Evolutionary conservation across 441 rosid species (phyloP).

Genomic region (Euphorbia celastroides): DNA sequence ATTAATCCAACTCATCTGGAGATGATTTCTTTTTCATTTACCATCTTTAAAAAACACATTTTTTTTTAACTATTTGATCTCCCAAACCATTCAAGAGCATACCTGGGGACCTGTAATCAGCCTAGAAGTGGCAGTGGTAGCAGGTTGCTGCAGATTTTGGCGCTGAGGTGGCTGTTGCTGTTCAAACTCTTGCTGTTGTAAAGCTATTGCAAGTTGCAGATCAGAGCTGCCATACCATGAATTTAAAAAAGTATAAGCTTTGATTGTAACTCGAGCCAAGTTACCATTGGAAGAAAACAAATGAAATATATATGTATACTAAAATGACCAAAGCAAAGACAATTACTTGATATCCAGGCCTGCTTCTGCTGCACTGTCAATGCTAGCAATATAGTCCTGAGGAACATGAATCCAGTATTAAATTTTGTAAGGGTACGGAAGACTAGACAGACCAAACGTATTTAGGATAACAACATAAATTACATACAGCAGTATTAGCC

Average conservation of each 20-base stretch:
- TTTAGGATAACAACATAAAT: slow-evolving; percentile 10
- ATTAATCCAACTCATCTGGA: not conserved
- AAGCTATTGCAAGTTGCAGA: slow-evolving; percentile 90
- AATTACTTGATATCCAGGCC: slow-evolving; percentile 67
- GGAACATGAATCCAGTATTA: slow-evolving; percentile 17
- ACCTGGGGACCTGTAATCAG: slow-evolving; percentile 91
- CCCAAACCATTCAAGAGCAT: slow-evolving; percentile 11
- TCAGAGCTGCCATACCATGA: slow-evolving; percentile 59
- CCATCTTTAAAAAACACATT: no score
- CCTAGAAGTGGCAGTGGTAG: slow-evolving; percentile 45
- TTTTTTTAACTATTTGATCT: no score
- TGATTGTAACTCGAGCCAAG: not conserved
- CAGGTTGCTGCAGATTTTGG: slow-evolving; percentile 46
- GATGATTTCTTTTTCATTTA: not conserved
- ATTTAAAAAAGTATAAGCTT: slow-evolving; percentile 4
- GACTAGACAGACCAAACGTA: slow-evolving; percentile 14
- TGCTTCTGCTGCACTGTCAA: slow-evolving; percentile 53
- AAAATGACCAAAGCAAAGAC: slow-evolving; percentile 16
- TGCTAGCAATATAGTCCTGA: slow-evolving; percentile 92
- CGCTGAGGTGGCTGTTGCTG: slow-evolving; percentile 57
- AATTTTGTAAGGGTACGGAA: slow-evolving; percentile 1
- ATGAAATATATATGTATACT: not conserved
- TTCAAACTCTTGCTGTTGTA: slow-evolving; percentile 90
- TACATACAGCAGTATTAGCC: slow-evolving; percentile 67
- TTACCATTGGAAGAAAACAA: not conserved